Base-by-base conservation (phyloP, 2,329 filamentous ascomycete genomes). In the Fusarium scirpi region DNA sequence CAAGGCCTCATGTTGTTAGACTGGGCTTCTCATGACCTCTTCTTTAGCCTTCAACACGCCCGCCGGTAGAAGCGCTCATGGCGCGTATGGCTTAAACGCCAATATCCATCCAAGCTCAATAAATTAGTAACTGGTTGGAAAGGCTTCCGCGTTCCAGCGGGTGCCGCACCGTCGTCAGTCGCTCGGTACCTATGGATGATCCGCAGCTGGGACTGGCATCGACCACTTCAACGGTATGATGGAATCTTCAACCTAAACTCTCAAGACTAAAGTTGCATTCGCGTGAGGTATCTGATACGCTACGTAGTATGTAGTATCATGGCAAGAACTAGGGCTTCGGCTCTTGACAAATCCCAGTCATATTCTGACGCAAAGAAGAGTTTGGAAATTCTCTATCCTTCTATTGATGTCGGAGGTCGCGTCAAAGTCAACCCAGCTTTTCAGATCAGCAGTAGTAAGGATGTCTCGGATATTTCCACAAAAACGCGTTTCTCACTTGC, bases 381-480 rank as follows among this genome's bases (percentile, higher is more conserved):
- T 29, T 27, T n/a, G 20, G 32, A 38, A 18, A 53, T 53, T 53
- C 49, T 41, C 15, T 9, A 20, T 15, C 10, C 18, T 53, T 53
- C 49, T 34, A 53, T 43, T 29, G 5, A 43, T 53, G 34, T 27
- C 24, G 38, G 49, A 25, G 13, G 34, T 53, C 49, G 22, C 10
- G 34, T 29, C 18, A 43, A 53, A 29, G 34, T 38, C 34, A 38
- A 38, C 18, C 20, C 54, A 40, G 30, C 32, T 65, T 40, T 53
- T 53, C 32, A 62, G 52, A 69, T 69, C 68, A 71, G 47, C 46
- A 49, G 32, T 49, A 46, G 52, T 69, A 58, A 56, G 65, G 60
- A 55, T 70, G 71, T 62, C 69, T 72, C 72, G 56, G 54, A 59
- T 56, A 66, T 66, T 70, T 64, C 58, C 56, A 58, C 51, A 61